Conservation (phyloP, 495 filamentous ascomycete species). For the Penicillium ucsense region DNA sequence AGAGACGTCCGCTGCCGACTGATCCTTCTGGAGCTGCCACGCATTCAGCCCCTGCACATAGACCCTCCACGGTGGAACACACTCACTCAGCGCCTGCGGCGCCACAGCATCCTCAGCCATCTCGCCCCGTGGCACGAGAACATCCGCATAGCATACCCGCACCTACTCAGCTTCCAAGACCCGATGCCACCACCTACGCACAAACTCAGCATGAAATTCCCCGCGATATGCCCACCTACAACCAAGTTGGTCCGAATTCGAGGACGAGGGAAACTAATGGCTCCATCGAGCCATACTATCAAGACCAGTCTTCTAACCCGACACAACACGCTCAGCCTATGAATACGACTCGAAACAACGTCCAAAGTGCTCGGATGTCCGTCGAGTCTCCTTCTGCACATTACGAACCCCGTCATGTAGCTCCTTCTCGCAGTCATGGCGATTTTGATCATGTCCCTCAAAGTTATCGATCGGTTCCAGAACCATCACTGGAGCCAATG, state of each 20-base stretch:
- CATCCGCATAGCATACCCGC: slow-evolving; percentile 14
- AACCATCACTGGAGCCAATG: slow-evolving; percentile 9
- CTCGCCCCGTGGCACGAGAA: slow-evolving; percentile 17
- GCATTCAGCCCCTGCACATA: slow-evolving; percentile 4
- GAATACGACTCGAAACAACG: slow-evolving; percentile 8
- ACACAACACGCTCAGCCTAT: slow-evolving; percentile 6
- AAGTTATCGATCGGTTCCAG: slow-evolving; percentile 18
- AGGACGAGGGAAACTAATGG: slow-evolving; percentile 20
- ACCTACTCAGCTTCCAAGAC: slow-evolving; percentile 1
- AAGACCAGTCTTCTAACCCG: slow-evolving; percentile 13
- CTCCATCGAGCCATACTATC: slow-evolving; percentile 17
- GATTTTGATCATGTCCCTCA: slow-evolving; percentile 20
- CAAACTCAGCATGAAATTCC: slow-evolving; percentile 16
- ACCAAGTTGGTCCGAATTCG: slow-evolving; percentile 7
- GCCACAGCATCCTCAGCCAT: slow-evolving; percentile 15
- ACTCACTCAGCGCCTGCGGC: slow-evolving; percentile 12
- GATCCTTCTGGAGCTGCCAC: slow-evolving; percentile 45
- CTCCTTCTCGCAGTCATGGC: slow-evolving; percentile 18
- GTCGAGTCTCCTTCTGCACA: slow-evolving; percentile 9
- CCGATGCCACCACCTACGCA: slow-evolving; percentile 11
- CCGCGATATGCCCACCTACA: slow-evolving; percentile 17
- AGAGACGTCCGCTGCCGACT: slow-evolving; percentile 68
- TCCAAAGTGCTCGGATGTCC: slow-evolving; percentile 16
- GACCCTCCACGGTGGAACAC: slow-evolving; percentile 20
- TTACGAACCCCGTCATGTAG: slow-evolving; percentile 15